Conservation (phyloP, 345 rosid species). For the Gossypium stocksii region DNA sequence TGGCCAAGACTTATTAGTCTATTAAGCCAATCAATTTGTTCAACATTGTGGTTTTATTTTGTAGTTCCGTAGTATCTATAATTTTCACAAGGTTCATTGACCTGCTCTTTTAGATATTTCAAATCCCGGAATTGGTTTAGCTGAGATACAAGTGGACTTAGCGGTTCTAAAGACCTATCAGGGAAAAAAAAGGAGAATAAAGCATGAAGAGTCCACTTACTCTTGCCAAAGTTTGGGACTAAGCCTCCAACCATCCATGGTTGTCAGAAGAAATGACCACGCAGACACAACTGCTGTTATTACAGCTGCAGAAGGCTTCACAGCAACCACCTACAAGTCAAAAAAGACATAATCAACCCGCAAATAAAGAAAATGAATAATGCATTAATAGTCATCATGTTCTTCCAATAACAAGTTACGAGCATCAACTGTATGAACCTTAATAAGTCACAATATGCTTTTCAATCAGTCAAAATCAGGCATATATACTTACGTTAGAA, state of each 20-base stretch:
- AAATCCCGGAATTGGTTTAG: background rate
- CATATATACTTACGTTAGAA: conserved; percentile 57
- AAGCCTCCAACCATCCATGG: conserved; percentile 46
- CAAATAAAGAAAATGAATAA: background rate
- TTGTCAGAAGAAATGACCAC: conserved; percentile 89
- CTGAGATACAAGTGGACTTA: background rate
- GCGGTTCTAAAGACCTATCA: background rate
- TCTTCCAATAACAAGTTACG: background rate
- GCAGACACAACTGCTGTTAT: conserved; percentile 75
- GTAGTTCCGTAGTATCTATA: background rate
- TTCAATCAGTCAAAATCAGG: conserved; percentile 7
- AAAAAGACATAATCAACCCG: background rate
- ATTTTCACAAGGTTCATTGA: background rate
- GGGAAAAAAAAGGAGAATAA: background rate
- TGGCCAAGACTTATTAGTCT: conserved; percentile 2
- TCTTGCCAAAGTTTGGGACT: conserved; percentile 75
- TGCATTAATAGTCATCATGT: background rate
- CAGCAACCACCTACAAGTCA: conserved; percentile 55
- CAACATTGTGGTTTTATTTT: background rate
- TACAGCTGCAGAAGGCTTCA: conserved; percentile 52
- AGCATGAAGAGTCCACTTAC: conserved; percentile 38
- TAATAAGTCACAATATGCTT: background rate
- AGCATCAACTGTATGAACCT: background rate
- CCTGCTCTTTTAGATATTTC: background rate
- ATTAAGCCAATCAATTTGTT: background rate